These are phyloP conservation scores for Corymbia calophylla DNA, from an alignment of 441 rosid genomes.

Conservation along the genomic window DNA sequence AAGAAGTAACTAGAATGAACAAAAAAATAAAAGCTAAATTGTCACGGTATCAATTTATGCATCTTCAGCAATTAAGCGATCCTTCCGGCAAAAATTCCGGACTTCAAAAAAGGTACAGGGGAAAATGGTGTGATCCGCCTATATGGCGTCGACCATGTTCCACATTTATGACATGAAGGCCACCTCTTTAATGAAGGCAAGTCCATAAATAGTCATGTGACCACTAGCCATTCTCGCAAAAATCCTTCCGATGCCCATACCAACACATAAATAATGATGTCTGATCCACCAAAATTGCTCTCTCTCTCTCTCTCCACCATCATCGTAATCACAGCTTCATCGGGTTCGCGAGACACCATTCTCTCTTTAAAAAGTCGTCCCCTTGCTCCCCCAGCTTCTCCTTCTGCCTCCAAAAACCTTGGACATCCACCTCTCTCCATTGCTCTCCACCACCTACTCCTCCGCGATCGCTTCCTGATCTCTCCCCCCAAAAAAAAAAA, in stretches of 20 bases:
- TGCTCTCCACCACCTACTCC: constrained; percentile 20
- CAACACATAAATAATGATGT: neutral
- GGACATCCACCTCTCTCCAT: constrained; percentile 13
- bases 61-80: neutral
- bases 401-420: constrained; percentile 35
- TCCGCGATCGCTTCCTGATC: constrained; percentile 6
- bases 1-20: neutral
- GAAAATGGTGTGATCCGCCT: no score
- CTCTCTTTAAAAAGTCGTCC: constrained; percentile 19
- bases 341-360: neutral
- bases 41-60: neutral
- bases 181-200: neutral
- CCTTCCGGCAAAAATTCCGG: neutral
- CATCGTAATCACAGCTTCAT: neutral
- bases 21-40: neutral
- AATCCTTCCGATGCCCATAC: neutral
- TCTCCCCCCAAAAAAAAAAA: neutral
- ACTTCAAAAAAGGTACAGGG: neutral
- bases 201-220: neutral
- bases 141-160: neutral
- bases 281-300: neutral
- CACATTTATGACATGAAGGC: neutral
- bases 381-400: constrained; percentile 61
- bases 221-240: neutral
- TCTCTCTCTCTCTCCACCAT: constrained; percentile 31